Percentiles rank a stretch among this genome's conserved stretches.
Conservation (phyloP, 2,329 filamentous ascomycete species). For the Xylaria multiplex region DNA sequence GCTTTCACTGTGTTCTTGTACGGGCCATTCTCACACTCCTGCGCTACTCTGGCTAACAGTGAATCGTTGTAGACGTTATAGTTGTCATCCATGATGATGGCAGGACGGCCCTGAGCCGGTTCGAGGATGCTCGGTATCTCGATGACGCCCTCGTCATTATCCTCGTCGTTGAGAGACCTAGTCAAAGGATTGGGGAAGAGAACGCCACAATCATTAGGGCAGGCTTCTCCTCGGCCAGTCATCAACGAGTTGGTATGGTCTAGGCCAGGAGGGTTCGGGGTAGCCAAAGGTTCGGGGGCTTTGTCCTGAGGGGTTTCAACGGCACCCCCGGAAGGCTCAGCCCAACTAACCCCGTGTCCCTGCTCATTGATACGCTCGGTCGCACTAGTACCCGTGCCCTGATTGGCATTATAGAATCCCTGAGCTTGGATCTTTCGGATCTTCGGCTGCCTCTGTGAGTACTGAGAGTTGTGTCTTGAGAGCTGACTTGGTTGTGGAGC, state of each 20-base stretch:
- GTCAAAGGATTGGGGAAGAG: not conserved
- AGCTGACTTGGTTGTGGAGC: too few species aligned
- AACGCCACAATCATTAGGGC: not conserved
- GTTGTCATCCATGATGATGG: not conserved
- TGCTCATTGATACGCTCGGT: not conserved
- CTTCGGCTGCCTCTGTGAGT: too few species aligned
- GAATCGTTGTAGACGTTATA: conserved; percentile 5
- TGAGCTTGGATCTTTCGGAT: not conserved
- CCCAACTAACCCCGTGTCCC: not conserved
- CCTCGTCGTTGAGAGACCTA: not conserved
- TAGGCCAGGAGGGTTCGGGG: not conserved
- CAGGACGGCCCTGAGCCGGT: not conserved
- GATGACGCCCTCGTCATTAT: not conserved
- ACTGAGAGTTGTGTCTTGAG: too few species aligned
- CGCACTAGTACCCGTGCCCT: too few species aligned
- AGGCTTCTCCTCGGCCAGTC: not conserved
- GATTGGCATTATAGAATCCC: too few species aligned
- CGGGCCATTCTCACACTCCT: not conserved
- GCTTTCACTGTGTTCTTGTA: not conserved
- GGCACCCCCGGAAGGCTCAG: not conserved
- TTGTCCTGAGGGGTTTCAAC: not conserved
- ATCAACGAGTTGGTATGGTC: not conserved
- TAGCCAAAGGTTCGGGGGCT: not conserved
- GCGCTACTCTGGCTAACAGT: not conserved
- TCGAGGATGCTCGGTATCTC: not conserved